Percentiles rank a stretch among this genome's conserved stretches.
These are phyloP conservation scores for Yarrowia deformans DNA, from an alignment of 805 yeast genomes.

Conservation along the genomic window DNA sequence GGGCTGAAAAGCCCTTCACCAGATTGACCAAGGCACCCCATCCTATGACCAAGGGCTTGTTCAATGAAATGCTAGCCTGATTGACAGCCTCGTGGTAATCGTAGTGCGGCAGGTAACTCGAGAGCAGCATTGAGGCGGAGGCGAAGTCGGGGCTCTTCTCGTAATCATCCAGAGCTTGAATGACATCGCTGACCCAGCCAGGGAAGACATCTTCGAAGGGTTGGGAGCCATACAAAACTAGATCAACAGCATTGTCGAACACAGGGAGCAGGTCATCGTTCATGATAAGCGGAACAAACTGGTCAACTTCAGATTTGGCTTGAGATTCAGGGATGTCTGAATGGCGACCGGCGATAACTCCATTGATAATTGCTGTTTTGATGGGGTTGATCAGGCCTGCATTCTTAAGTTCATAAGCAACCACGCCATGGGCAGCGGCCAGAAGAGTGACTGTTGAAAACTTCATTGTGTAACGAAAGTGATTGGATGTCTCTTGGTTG, in stretches of 20 bases:
- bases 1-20: background rate
- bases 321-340: background rate
- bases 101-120: background rate
- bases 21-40: background rate
- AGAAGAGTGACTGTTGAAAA: background rate
- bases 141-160: background rate
- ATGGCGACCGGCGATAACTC: background rate
- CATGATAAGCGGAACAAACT: constrained; percentile 11
- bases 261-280: constrained; percentile 2
- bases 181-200: background rate
- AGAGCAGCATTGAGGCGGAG: background rate
- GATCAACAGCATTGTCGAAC: background rate
- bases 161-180: background rate
- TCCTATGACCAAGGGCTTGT: background rate
- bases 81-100: constrained; percentile 1
- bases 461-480: constrained; percentile 6
- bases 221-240: background rate
- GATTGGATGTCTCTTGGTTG: no score
- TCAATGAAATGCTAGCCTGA: background rate
- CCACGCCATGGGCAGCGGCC: background rate
- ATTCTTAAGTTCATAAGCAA: background rate
- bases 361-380: background rate
- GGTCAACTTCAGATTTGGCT: background rate
- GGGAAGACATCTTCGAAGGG: background rate
- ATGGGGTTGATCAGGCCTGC: background rate